phyloP scores from a whole-genome alignment of 2,329 filamentous ascomycete genomes.

The Elsinoe batatas region DNA sequence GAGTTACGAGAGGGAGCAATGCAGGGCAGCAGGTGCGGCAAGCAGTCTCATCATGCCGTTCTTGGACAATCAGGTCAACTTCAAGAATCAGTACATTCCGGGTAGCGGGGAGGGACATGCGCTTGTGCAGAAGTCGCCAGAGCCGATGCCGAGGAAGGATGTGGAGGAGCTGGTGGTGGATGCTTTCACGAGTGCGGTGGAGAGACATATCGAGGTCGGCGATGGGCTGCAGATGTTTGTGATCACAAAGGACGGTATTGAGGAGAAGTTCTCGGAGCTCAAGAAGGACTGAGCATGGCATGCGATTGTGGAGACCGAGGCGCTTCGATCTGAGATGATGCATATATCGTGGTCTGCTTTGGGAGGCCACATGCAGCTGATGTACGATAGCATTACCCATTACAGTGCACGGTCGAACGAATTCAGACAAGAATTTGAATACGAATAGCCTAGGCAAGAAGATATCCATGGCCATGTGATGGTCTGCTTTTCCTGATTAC shows the following conservation, averaged over 20 bases:
- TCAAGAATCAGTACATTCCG: conserved; percentile 95
- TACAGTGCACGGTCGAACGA: not conserved
- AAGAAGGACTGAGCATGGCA: conserved; percentile 63
- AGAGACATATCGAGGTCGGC: conserved; percentile 98
- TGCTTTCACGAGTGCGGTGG: conserved; percentile 94
- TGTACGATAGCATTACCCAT: not conserved
- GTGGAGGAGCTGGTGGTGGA: conserved; percentile 89
- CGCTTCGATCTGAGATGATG: not conserved
- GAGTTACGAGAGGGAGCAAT: conserved; percentile 95
- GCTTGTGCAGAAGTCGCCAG: conserved; percentile 57
- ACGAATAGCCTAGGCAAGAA: not conserved
- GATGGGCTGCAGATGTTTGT: conserved; percentile 93
- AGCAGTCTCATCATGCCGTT: conserved; percentile 93
- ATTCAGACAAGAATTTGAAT: not conserved
- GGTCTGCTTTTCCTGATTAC: too few relatives aligned
- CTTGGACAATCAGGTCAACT: conserved; percentile 98
- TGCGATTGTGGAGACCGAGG: not conserved
- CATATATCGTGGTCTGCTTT: not conserved
- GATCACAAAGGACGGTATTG: conserved; percentile 77
- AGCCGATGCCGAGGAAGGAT: conserved; percentile 59
- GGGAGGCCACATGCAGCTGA: not conserved
- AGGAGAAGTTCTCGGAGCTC: conserved; percentile 72
- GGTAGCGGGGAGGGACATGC: conserved; percentile 76
- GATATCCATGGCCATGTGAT: too few relatives aligned
- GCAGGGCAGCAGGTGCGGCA: conserved; percentile 81